phyloP scores from a whole-genome alignment of 2,329 filamentous ascomycete species.

The Aureobasidium uvarum region DNA sequence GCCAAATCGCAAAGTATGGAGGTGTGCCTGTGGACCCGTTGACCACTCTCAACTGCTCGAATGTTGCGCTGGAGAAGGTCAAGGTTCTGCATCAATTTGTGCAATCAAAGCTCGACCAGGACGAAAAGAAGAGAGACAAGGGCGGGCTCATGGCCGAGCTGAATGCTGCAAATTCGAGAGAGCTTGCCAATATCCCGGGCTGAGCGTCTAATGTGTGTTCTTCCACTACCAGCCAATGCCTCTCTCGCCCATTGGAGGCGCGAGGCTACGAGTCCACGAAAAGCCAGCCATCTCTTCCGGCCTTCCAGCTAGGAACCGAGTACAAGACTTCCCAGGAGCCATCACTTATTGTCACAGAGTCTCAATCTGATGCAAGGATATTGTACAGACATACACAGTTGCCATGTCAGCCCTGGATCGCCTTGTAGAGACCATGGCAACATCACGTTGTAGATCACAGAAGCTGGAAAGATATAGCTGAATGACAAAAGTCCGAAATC shows the following conservation, averaged over 20 bases:
- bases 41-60: conserved; percentile 71
- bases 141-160: conserved; percentile 77
- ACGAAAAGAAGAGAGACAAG: conserved; percentile 73
- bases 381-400: not conserved
- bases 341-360: not conserved
- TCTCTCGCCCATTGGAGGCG: not conserved
- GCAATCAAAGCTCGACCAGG: conserved; percentile 69
- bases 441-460: not conserved
- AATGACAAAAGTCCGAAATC: not conserved
- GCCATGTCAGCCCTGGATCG: not conserved
- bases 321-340: not conserved
- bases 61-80: conserved; percentile 71
- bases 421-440: not conserved
- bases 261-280: not conserved
- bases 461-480: not conserved
- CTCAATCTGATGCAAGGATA: not conserved
- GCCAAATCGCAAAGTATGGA: conserved; percentile 86
- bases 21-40: conserved; percentile 79
- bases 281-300: not conserved
- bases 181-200: conserved; percentile 27
- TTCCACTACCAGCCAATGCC: not conserved
- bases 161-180: conserved; percentile 78
- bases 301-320: not conserved
- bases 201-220: not conserved
- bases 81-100: conserved; percentile 76